Evolutionary conservation across 257 asterid species (phyloP), one percentile per base, ranked within the genome.

Genomic region (Solanum microdontum): DNA sequence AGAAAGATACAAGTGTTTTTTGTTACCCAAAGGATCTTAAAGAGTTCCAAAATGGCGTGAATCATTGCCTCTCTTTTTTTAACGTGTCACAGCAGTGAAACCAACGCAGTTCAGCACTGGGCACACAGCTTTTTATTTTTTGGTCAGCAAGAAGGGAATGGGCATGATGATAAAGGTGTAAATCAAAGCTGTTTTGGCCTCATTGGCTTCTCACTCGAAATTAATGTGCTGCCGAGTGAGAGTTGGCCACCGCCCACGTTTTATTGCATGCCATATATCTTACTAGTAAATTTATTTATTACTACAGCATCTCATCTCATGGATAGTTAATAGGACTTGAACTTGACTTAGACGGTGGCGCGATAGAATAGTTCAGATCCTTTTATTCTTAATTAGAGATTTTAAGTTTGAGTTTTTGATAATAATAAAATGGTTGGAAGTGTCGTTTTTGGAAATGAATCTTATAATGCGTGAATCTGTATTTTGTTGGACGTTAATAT

Each of bases 381-480:
- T 11, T 66, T 0, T 12, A 66, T 24, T 66, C 0, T 11, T 66
- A 66, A 66, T 11, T 24, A 24, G 17, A 64, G 3, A 12, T 4
- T n/a, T 4, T 0, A 1, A 4, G 1, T 64, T 64, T 4, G 17
- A 64, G 2, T 11, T 64, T 64, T 11, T 10, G 32, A 10, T 10
- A 5, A 64, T 64, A 64, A 24, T n/a, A 64, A n/a, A 60, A 21
- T 60, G 2, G 6, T 2, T 64, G 1, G 0, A 1, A 64, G 8
- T 5, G 17, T 0, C 0, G 0, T 1, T 10, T 11, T 4, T 11
- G 0, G 0, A 64, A 60, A 62, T n/a, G 2, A 5, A 24, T 24
- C 0, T 26, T 2, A 68, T 0, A 26, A 68, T 12, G 1, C 1
- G 2, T 12, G 23, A 8, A 69, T 69, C 0, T 14, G 0, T 12